phyloP scores from a whole-genome alignment of 352 stramenopile genomes.

The Phytophthora fragariae region DNA sequence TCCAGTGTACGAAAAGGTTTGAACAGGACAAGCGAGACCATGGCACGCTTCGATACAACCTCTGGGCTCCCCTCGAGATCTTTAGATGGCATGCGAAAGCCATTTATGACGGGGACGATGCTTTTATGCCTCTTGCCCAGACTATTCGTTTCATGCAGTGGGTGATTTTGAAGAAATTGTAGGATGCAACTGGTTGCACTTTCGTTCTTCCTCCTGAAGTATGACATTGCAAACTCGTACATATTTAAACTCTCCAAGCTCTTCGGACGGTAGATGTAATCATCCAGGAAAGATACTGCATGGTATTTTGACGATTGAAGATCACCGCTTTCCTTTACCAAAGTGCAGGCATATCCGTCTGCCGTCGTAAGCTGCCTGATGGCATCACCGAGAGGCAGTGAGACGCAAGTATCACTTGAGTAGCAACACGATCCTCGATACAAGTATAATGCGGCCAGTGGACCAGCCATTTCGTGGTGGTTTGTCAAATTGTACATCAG shows the following conservation, averaged over 20 bases:
- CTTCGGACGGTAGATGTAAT: conserved; percentile 3
- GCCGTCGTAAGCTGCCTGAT: background rate
- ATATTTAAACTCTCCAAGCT: background rate
- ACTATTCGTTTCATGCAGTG: background rate
- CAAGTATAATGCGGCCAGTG: conserved; percentile 6
- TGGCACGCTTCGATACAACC: no score
- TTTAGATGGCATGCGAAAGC: no score
- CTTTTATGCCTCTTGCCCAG: background rate
- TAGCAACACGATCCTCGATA: conserved; percentile 6
- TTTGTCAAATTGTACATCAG: conserved; percentile 10
- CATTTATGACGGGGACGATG: no score
- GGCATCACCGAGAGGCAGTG: background rate
- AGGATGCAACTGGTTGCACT: background rate
- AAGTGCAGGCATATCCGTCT: background rate
- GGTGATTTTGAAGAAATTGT: background rate
- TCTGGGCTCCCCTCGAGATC: no score
- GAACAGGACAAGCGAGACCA: no score
- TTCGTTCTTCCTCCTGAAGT: conserved; percentile 1
- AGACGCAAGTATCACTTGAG: background rate
- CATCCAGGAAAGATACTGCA: conserved; percentile 4
- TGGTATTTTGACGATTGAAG: background rate
- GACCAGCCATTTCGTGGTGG: conserved; percentile 7
- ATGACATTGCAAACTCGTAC: conserved; percentile 8
- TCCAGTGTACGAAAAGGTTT: no score
- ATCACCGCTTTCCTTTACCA: background rate